Percentiles rank a stretch among this genome's conserved stretches.
These are phyloP conservation scores for Nicotiana attenuata DNA, from an alignment of 257 asterid genomes.

Conservation along the genomic window DNA sequence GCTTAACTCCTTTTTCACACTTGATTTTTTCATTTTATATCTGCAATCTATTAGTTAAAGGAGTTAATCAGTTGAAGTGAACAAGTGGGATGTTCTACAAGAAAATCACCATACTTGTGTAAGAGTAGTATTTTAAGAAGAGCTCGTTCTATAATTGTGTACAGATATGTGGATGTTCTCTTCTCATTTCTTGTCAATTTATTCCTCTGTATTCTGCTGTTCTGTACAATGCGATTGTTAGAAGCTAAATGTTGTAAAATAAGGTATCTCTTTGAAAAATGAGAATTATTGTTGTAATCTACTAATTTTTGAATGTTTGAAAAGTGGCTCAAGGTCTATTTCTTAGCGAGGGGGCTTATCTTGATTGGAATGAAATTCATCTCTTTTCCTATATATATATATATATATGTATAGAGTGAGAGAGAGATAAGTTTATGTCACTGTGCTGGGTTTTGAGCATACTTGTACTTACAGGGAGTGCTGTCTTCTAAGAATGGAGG, in stretches of 20 bases:
- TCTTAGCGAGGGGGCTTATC: neutral
- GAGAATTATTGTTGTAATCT: neutral
- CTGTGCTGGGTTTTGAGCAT: neutral
- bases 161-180: neutral
- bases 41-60: neutral
- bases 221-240: neutral
- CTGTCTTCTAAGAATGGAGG: slow-evolving; percentile 61
- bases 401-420: no score
- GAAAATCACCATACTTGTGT: neutral
- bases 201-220: neutral
- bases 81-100: neutral
- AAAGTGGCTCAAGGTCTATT: neutral
- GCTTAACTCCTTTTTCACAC: neutral
- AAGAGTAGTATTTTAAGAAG: neutral
- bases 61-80: neutral
- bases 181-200: neutral
- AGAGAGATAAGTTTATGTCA: neutral
- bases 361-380: neutral
- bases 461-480: slow-evolving; percentile 50
- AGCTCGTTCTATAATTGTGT: neutral
- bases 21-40: neutral
- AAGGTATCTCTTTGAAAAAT: neutral
- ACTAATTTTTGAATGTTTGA: neutral
- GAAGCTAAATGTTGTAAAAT: neutral
- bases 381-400: neutral